These are phyloP conservation scores for Mycena albidolilacea DNA, from an alignment of 768 basidiomycete species.

Conservation along the genomic window DNA sequence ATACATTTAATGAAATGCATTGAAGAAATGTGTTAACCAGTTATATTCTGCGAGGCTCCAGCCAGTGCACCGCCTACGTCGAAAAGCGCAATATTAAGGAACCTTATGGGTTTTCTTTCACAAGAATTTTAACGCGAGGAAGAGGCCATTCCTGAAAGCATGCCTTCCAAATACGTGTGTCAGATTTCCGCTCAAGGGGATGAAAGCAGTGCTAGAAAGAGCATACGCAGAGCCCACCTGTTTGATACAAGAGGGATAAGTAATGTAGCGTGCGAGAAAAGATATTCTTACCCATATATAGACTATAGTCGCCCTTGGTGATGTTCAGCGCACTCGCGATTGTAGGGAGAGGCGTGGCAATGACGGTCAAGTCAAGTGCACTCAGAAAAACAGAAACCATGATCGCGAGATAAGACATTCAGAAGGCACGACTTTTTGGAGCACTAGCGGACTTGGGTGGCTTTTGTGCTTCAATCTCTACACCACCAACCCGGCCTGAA, in stretches of 20 bases:
- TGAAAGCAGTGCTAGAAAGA: conserved; percentile 54
- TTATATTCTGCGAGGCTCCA: conserved; percentile 57
- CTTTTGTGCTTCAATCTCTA: no score
- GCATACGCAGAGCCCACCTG: conserved; percentile 58
- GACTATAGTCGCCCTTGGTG: conserved; percentile 31
- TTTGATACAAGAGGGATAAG: background rate
- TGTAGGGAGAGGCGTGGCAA: conserved; percentile 35
- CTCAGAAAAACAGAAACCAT: conserved; percentile 28
- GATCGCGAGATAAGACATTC: conserved; percentile 31
- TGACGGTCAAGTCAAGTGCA: conserved; percentile 32
- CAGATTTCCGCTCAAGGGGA: conserved; percentile 54
- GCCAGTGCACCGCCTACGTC: conserved; percentile 57
- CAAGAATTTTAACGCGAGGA: no score
- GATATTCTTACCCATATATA: conserved; percentile 31
- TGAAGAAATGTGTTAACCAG: background rate
- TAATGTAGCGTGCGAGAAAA: no score
- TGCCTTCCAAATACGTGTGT: conserved; percentile 49
- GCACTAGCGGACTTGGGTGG: background rate
- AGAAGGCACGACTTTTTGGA: conserved; percentile 32
- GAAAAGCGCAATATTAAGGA: conserved; percentile 49
- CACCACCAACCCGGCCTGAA: no score
- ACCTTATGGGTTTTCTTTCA: conserved; percentile 43
- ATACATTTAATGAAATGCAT: no score
- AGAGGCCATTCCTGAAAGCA: rapidly evolving
- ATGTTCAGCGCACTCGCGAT: conserved; percentile 29